These are phyloP conservation scores for Russula olivacea DNA, from an alignment of 768 basidiomycete species.

Conservation along the genomic window DNA sequence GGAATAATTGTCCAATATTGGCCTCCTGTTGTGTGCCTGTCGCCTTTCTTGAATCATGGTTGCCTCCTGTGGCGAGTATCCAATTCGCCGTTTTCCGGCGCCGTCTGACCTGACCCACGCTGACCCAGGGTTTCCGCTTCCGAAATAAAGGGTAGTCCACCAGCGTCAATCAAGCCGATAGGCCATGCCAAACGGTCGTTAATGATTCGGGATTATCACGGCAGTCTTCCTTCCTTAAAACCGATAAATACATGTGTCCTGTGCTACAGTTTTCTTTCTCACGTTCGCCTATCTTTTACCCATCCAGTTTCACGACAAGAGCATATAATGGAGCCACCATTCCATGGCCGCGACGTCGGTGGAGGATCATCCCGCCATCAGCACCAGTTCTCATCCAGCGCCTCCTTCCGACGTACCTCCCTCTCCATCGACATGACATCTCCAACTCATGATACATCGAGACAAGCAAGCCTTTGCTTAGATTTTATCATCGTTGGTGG, in stretches of 20 bases:
- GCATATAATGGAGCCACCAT: neutral
- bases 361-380: neutral
- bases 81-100: conserved; percentile 15
- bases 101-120: neutral
- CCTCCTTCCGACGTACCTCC: neutral
- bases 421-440: neutral
- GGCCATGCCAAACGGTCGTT: neutral
- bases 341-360: neutral
- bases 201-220: conserved; percentile 2
- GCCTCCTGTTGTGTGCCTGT: neutral
- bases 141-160: neutral
- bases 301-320: neutral
- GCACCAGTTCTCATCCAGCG: neutral
- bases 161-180: conserved; percentile 18
- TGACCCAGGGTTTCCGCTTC: conserved; percentile 1
- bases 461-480: conserved; percentile 14
- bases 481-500: conserved; percentile 25
- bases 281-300: conserved; percentile 6
- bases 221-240: conserved; percentile 7
- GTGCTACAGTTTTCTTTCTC: conserved; percentile 2
- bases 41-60: neutral
- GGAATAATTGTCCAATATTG: neutral
- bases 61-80: neutral
- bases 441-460: neutral
- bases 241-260: conserved; percentile 16